These are phyloP conservation scores for Lathyrus sativus DNA, from an alignment of 306 rosid species.

Conservation along the genomic window DNA sequence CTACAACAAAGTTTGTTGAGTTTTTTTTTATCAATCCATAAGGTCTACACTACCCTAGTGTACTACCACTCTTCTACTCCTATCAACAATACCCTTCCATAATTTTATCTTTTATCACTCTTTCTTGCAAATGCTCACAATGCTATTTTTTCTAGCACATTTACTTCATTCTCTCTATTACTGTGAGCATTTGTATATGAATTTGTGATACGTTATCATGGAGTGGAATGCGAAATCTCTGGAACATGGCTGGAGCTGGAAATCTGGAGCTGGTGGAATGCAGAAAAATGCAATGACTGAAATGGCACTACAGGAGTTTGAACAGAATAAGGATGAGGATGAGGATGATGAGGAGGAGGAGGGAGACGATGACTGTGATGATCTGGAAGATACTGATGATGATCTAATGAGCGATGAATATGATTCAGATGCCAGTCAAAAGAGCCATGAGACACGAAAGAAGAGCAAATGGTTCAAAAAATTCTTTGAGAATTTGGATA, in stretches of 20 bases:
- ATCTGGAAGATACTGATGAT: conserved; percentile 61
- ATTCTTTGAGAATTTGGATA: no score
- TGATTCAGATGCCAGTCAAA: conserved; percentile 75
- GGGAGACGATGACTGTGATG: conserved; percentile 45
- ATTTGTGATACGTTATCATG: conserved; percentile 53
- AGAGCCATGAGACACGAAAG: no score
- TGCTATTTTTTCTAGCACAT: conserved; percentile 16
- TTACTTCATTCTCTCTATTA: conserved; percentile 5
- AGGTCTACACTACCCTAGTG: neutral
- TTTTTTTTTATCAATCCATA: conserved; percentile 1
- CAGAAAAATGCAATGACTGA: conserved; percentile 43
- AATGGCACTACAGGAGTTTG: conserved; percentile 40
- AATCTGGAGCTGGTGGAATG: conserved; percentile 49
- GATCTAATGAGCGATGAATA: conserved; percentile 65
- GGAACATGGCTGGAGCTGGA: conserved; percentile 73
- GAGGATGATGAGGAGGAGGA: conserved; percentile 24
- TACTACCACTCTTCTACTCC: neutral
- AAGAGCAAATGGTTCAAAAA: no score
- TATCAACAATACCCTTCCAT: neutral
- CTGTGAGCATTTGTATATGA: conserved; percentile 39
- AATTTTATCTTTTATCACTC: neutral
- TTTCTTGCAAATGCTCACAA: neutral
- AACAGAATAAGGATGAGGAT: conserved; percentile 28
- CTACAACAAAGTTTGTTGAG: no score
- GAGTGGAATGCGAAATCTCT: conserved; percentile 80